Conservation (phyloP, 805 yeast species). For the Monosporozyma aquatica region DNA sequence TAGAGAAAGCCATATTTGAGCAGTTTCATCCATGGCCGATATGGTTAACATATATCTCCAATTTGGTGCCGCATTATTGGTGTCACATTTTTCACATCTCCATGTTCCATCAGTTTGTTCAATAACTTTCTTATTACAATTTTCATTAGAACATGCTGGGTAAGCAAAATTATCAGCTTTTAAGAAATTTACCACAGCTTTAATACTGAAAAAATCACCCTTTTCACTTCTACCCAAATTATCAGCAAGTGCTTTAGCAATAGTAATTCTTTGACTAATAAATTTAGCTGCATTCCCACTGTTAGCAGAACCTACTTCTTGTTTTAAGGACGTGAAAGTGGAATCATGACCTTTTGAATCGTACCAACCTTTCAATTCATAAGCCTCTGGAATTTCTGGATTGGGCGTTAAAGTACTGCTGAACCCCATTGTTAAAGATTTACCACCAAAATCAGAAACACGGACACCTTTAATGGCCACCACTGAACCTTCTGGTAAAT, state of each 20-base stretch:
- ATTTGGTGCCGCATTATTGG: constrained; percentile 55
- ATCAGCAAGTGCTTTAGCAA: constrained; percentile 55
- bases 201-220: constrained; percentile 68
- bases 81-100: constrained; percentile 91
- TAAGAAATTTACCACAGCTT: constrained; percentile 64
- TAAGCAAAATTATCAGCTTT: constrained; percentile 73
- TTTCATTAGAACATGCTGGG: constrained; percentile 75
- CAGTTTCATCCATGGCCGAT: constrained; percentile 70
- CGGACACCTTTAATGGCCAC: constrained; percentile 86
- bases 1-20: constrained; percentile 76
- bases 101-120: constrained; percentile 67
- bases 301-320: constrained; percentile 36
- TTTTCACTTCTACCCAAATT: constrained; percentile 66
- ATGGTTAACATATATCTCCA: constrained; percentile 74
- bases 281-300: constrained; percentile 31
- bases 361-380: constrained; percentile 88
- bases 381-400: constrained; percentile 87
- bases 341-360: constrained; percentile 65
- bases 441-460: constrained; percentile 82
- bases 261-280: constrained; percentile 52
- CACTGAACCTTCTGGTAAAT: constrained; percentile 66
- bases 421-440: constrained; percentile 70
- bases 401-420: constrained; percentile 66
- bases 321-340: constrained; percentile 51
- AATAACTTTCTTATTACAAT: constrained; percentile 77